These are phyloP conservation scores for Diaporthe sp. DNA, from an alignment of 2,329 filamentous ascomycete genomes.

Conservation along the genomic window DNA sequence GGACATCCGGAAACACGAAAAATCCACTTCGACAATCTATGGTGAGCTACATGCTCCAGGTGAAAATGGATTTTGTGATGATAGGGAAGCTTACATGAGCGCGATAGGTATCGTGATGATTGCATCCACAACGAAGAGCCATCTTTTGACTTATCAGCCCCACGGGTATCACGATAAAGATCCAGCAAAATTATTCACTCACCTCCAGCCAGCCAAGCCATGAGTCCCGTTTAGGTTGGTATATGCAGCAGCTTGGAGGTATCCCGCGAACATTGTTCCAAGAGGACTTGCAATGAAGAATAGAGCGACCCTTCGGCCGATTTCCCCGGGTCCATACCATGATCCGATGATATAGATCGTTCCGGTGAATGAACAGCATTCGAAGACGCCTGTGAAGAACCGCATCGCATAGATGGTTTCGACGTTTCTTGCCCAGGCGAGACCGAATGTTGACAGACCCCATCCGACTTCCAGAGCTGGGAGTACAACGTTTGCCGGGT, in stretches of 20 bases:
- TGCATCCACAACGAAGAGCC: constrained; percentile 8
- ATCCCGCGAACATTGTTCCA: constrained; percentile 64
- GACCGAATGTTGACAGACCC: constrained; percentile 2
- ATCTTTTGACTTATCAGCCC: neutral
- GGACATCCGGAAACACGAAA: constrained; percentile 1
- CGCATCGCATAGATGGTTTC: constrained; percentile 46
- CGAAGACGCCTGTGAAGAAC: constrained; percentile 52
- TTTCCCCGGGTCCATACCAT: constrained; percentile 53
- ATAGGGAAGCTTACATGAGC: neutral
- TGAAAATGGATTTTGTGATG: neutral
- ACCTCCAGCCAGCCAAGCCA: constrained; percentile 64
- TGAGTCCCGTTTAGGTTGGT: constrained; percentile 61
- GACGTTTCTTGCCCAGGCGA: neutral
- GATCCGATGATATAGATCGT: constrained; percentile 53
- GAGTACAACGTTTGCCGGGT: neutral
- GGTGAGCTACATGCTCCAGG: neutral
- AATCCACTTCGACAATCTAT: neutral
- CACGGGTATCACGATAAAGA: no score
- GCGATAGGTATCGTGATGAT: constrained; percentile 12
- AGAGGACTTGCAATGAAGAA: constrained; percentile 65
- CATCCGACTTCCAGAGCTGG: constrained; percentile 1
- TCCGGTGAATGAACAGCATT: constrained; percentile 48
- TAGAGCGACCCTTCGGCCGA: constrained; percentile 62
- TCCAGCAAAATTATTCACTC: constrained; percentile 34
- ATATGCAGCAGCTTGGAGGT: constrained; percentile 58